Base-by-base conservation (phyloP, 139 green algal species). In the Chlorella vulgaris region DNA sequence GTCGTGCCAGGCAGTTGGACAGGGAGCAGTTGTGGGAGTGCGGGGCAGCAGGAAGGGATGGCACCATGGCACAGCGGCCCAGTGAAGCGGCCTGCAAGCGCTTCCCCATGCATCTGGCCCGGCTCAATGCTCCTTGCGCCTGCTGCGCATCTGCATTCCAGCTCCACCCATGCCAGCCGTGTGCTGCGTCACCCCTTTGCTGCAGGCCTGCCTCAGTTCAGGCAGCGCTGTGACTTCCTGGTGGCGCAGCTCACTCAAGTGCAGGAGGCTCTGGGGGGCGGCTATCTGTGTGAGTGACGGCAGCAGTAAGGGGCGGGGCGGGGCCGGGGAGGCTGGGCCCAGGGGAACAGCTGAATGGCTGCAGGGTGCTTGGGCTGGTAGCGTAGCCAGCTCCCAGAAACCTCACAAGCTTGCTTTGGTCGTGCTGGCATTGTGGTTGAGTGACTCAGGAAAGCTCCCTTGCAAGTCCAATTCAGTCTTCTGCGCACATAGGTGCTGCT, bases 281-380 rank as follows among this genome's bases (percentile, higher is more conserved):
- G 87, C 6, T 94, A 94, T 84, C 78, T 94, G 39, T 90, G 71
- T 78, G 50, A 65, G 71, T 58, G 47, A 24, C 15, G 47, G 47
- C 47, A n/a, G 47, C 47, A 58, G 10, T 58, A 58, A 58, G 47
- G 47, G 13, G 10, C 47, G 47, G 47, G 47, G 13, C 10, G 15
- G 15, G 10, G 47, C 47, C 10, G 47, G 10, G 47, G 47, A 10
- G 15, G 47, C 13, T 58, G 10, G 10, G 47, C 47, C n/a, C n/a
- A n/a, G 47, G 47, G 47, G 13, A 10, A 58, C 10, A 58, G 15
- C 15, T 15, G 10, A 15, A 15, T 58, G 47, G 47, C 15, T 58
- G 47, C 47, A 58, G 47, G 47, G 13, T 58, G 47, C 47, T n/a
- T n/a, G n/a, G n/a, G n/a, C n/a, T n/a, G n/a, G n/a, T n/a, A n/a